phyloP scores from a whole-genome alignment of 768 basidiomycete genomes.

The Suillus luteus region DNA sequence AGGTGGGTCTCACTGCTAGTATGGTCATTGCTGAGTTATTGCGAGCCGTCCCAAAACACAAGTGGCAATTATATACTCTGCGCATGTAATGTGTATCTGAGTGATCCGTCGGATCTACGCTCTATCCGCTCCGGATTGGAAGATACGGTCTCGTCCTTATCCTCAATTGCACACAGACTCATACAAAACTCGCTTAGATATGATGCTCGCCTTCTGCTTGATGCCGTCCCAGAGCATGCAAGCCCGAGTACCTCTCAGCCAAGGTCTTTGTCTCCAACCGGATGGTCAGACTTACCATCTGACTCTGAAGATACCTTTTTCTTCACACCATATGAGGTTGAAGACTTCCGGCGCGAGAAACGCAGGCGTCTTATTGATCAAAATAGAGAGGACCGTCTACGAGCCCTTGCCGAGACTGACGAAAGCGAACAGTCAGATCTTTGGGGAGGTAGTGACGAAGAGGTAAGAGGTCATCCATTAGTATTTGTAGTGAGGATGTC shows the following conservation, averaged over 20 bases:
- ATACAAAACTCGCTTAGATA: slow-evolving; percentile 53
- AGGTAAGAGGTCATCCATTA: slow-evolving; percentile 42
- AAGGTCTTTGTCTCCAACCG: slow-evolving; percentile 48
- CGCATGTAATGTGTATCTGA: slow-evolving; percentile 8
- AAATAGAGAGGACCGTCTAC: slow-evolving; percentile 64
- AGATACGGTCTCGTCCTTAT: slow-evolving; percentile 25
- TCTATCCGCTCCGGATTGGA: slow-evolving; percentile 3
- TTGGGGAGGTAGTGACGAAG: slow-evolving; percentile 74
- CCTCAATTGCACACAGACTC: slow-evolving; percentile 14
- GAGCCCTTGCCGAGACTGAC: slow-evolving; percentile 48
- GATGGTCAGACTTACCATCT: slow-evolving; percentile 86
- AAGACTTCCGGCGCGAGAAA: slow-evolving; percentile 69
- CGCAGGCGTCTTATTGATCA: slow-evolving; percentile 61
- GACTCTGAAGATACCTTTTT: slow-evolving; percentile 87
- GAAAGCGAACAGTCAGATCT: slow-evolving; percentile 43
- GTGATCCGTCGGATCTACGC: slow-evolving; percentile 14
- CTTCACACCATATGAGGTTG: slow-evolving; percentile 64
- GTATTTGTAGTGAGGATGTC: neutral
- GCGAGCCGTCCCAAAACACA: neutral
- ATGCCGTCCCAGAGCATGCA: slow-evolving; percentile 41
- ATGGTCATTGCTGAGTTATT: neutral
- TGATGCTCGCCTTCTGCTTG: slow-evolving; percentile 76
- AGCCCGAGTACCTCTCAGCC: neutral
- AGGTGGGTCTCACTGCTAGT: slow-evolving; percentile 59
- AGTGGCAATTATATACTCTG: slow-evolving; percentile 5